Evolutionary conservation across 2,329 filamentous ascomycete species (phyloP), one percentile per base, ranked within the genome.

Genomic region (Epichloe hybrida): DNA sequence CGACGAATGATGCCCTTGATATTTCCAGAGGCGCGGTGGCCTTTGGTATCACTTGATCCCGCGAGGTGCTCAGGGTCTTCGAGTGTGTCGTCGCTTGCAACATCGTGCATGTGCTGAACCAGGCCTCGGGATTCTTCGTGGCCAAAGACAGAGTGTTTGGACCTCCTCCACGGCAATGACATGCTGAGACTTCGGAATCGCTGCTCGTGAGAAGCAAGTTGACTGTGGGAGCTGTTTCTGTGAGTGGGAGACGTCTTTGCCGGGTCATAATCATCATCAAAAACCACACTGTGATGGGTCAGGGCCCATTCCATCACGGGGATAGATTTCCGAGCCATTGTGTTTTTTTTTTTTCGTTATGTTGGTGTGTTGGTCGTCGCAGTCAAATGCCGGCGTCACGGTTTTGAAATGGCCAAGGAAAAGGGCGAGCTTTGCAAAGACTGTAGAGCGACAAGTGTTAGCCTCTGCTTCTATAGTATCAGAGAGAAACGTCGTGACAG

Each of bases 1-100:
- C 78, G 69, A 23, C 77, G 72, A 47, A 80, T 67, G 54, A 73
- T 75, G 46, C 73, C 71, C 59, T 72, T 76, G 51, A 80, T 61
- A 45, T 66, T 65, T 45, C 62, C 62, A 0, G 64, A 56, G 4
- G 56, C 52, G 43, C 59, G 58, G 13, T 57, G 56, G 27, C 57
- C 53, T 17, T 64, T 58, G 52, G 59, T 57, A 46, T 64, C 54
- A 41, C 56, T 55, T 17, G 52, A 53, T 20, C 59, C 55, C 15
- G 54, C 50, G 31, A 52, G 50, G 45, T 54, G 50, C n/a, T 61
- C 60, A 42, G 60, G 52, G 13, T 53, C 50, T 21, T 63, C 58
- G 48, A 59, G 57, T 3, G 57, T 52, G 37, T 67, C 63, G 51
- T 69, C 66, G 46, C 70, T 56, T 50, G 59, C 61, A 17, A 62